Evolutionary conservation across 331 rosid species (phyloP).

Genomic region (Acacia pycnantha): DNA sequence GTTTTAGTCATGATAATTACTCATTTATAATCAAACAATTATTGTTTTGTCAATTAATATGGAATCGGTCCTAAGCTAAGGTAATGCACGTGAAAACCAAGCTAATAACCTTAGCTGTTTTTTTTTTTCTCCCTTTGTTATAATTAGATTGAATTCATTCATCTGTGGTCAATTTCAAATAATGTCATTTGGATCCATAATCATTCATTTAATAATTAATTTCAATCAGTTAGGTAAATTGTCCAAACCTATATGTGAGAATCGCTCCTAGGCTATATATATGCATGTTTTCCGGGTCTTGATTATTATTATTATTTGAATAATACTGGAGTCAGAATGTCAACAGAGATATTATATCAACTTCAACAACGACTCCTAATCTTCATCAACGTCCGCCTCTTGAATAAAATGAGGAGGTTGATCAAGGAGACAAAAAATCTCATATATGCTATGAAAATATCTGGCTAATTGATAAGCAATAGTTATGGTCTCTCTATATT

Average conservation of each 20-base stretch:
- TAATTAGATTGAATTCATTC: background rate
- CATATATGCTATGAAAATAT: no score
- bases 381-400: no score
- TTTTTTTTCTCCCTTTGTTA: background rate
- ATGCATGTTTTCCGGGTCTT: no score
- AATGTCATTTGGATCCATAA: background rate
- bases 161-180: background rate
- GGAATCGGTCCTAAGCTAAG: background rate
- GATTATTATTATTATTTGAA: no score
- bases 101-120: background rate
- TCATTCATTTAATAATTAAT: background rate
- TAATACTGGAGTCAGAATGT: no score
- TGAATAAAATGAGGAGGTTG: no score
- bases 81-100: background rate
- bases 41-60: background rate
- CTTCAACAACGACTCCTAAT: no score
- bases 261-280: background rate
- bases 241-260: background rate
- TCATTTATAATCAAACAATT: background rate
- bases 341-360: no score
- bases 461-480: no score
- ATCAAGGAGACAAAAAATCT: no score
- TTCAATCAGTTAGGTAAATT: background rate
- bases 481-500: no score
- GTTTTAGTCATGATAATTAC: background rate